phyloP scores from a whole-genome alignment of 148 eudicot genomes.

The Camellia lanceoleosa region DNA sequence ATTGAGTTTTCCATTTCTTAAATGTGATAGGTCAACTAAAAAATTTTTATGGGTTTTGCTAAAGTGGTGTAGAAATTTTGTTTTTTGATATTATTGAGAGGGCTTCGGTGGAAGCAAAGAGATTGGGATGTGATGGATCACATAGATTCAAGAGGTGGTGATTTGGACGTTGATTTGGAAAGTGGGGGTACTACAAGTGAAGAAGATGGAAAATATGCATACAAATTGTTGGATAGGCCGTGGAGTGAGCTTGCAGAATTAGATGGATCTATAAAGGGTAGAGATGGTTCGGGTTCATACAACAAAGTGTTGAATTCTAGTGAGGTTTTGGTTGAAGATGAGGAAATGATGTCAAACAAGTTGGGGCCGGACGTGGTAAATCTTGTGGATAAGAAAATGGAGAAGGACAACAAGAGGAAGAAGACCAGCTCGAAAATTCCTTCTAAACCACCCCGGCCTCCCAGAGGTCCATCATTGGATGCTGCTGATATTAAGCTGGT shows the following conservation, averaged over 20 bases:
- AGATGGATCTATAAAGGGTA: constrained; percentile 10
- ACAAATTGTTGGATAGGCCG: constrained; percentile 17
- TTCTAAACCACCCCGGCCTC: constrained; percentile 48
- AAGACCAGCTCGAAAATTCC: constrained; percentile 23
- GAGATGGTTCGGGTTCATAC: constrained; percentile 18
- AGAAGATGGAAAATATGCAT: constrained; percentile 25
- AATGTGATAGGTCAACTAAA: background rate
- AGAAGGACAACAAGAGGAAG: constrained; percentile 29
- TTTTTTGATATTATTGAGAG: background rate
- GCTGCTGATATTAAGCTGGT: constrained; percentile 41
- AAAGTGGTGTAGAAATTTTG: background rate
- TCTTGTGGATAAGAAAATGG: constrained; percentile 12
- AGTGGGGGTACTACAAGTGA: constrained; percentile 41
- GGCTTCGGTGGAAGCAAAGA: background rate
- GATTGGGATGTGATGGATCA: constrained; percentile 28
- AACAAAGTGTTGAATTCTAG: constrained; percentile 23
- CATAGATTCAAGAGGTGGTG: constrained; percentile 20
- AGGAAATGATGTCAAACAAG: constrained; percentile 11
- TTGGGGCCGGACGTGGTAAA: constrained; percentile 12
- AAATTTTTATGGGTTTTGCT: background rate
- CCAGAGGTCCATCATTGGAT: constrained; percentile 35
- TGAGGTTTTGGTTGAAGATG: constrained; percentile 17
- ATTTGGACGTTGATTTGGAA: constrained; percentile 44
- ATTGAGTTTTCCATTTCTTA: background rate
- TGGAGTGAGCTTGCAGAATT: constrained; percentile 24